Conservation (phyloP, 495 filamentous ascomycete species). For the Xeromyces bisporus region DNA sequence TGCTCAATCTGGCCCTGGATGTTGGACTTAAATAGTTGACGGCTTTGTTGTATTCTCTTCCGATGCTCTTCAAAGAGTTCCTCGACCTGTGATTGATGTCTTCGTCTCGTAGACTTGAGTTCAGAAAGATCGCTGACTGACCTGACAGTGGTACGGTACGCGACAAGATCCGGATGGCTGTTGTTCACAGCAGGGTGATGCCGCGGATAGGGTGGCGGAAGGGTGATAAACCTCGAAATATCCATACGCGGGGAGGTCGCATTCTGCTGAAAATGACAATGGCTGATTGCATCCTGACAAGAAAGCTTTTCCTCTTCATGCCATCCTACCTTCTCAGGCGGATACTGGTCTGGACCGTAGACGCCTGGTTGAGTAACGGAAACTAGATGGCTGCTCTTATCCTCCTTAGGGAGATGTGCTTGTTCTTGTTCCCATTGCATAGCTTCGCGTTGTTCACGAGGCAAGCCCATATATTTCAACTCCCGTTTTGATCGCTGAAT, state of each 20-base stretch:
- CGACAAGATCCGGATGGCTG: constrained; percentile 71
- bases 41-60: constrained; percentile 27
- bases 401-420: constrained; percentile 13
- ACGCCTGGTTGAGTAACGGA: constrained; percentile 15
- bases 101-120: constrained; percentile 47
- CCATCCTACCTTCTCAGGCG: constrained; percentile 69
- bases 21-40: constrained; percentile 37
- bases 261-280: constrained; percentile 3
- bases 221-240: constrained; percentile 77
- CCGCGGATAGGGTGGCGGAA: constrained; percentile 83
- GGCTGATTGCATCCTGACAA: constrained; percentile 6
- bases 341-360: constrained; percentile 55
- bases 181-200: constrained; percentile 94
- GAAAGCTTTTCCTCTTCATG: constrained; percentile 40
- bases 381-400: constrained; percentile 7
- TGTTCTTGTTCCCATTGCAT: constrained; percentile 39
- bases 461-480: constrained; percentile 89
- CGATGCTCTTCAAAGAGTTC: constrained; percentile 21
- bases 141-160: constrained; percentile 59
- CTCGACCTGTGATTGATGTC: constrained; percentile 29
- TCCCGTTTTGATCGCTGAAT: constrained; percentile 64
- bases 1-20: constrained; percentile 58
- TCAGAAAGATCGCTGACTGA: constrained; percentile 59
- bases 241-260: constrained; percentile 45
- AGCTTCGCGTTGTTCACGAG: constrained; percentile 50